Evolutionary conservation across 805 yeast genomes (phyloP).

Genomic region (Suhomyces vadensis): DNA sequence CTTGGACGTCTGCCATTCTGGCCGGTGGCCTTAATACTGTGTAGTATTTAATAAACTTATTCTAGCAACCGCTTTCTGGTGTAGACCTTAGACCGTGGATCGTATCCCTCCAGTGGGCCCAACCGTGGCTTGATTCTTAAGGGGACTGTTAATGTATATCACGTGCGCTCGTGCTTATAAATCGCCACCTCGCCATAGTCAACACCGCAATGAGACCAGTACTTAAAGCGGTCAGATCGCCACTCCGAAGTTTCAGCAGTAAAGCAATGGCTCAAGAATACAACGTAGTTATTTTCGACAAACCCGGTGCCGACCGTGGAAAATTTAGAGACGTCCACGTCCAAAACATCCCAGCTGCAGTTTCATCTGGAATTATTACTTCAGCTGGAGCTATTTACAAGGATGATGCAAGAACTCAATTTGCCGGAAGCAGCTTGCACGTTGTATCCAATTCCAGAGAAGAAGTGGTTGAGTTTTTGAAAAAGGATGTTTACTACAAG

Average conservation of each 20-base stretch:
- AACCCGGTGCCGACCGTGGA: constrained; percentile 61
- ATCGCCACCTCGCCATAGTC: neutral
- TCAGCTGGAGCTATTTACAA: constrained; percentile 46
- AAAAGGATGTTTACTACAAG: constrained; percentile 60
- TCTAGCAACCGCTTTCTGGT: neutral
- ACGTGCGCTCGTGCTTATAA: neutral
- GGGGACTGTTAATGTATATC: no score
- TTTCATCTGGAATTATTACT: constrained; percentile 39
- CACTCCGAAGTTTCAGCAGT: neutral
- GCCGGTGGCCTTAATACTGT: neutral
- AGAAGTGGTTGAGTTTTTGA: constrained; percentile 63
- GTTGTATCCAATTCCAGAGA: constrained; percentile 64
- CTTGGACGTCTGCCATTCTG: constrained; percentile 1
- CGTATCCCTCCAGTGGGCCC: no score
- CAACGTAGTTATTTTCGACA: constrained; percentile 68
- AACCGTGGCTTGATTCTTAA: no score
- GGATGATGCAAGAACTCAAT: constrained; percentile 46
- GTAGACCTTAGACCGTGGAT: neutral
- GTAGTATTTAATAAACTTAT: constrained; percentile 1
- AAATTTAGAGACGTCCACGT: constrained; percentile 55
- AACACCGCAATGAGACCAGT: constrained; percentile 1
- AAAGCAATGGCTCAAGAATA: constrained; percentile 22
- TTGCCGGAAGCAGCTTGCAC: constrained; percentile 70
- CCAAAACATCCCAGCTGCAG: constrained; percentile 44
- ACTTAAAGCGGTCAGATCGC: neutral